Evolutionary conservation across 371 early-diverging fungal genomes (phyloP), one percentile per base, ranked within the genome.

Genomic region (Mortierella sp.): DNA sequence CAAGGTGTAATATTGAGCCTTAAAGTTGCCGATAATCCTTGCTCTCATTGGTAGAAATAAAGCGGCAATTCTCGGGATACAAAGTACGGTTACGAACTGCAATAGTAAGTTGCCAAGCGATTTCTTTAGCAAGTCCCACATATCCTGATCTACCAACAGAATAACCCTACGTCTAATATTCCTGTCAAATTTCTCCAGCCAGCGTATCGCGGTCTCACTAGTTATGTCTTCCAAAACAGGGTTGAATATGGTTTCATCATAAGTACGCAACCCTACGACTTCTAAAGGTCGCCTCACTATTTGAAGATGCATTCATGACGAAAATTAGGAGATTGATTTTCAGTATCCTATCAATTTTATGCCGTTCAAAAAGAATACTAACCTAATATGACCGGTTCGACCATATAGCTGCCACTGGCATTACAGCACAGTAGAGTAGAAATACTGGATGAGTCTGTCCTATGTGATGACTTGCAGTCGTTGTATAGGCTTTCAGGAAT

Each of bases 361-460:
- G 6, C 6, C 19, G n/a, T 19, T 7, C 12, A 19, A 22, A 12
- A 54, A 8, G 10, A 54, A 12, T 23, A 42, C 28, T 37, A 23
- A 66, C 66, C 57, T 37, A 66, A 32, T 17, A 66, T 26, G 6
- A 56, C 23, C 17, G 57, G 66, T 10, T 43, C 45, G 29, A 42
- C 31, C 31, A 42, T 55, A 8, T 28, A 29, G 17, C 7, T 66
- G 1, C 66, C 66, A 17, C 2, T 45, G 5, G 54, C 56, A 57
- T 66, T 66, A 31, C 57, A 57, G 19, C 66, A 66, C 3, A 66
- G 10, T 28, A 66, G 23, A 17, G 53, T 43, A 26, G 66, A 45
- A 47, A 43, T 31, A 28, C 45, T 57, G 1, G 28, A 8, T 6
- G 43, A 22, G 29, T 66, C 56, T 26, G 23, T 32, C 9, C 32